phyloP scores from a whole-genome alignment of 2,329 filamentous ascomycete species.

The Pyricularia pennisetigena region DNA sequence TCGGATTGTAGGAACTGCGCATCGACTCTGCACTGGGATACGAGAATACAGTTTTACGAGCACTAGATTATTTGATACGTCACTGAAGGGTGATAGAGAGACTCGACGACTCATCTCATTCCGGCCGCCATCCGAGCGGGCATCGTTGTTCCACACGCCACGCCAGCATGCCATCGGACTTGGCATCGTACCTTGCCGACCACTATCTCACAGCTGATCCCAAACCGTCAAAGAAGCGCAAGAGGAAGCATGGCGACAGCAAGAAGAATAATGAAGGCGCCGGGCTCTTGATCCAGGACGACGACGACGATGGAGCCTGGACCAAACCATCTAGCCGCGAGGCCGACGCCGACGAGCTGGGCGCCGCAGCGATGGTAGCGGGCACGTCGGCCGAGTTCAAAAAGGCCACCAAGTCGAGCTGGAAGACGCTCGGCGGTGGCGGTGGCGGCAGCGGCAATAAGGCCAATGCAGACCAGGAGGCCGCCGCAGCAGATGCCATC shows the following conservation, averaged over 20 bases:
- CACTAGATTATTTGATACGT: neutral
- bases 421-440: slow-evolving; percentile 59
- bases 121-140: neutral
- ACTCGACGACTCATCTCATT: neutral
- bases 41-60: neutral
- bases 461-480: slow-evolving; percentile 20
- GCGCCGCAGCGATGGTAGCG: slow-evolving; percentile 34
- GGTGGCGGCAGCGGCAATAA: slow-evolving; percentile 15
- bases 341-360: slow-evolving; percentile 40
- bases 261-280: neutral
- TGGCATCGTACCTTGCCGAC: slow-evolving; percentile 80
- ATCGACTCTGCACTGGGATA: neutral
- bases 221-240: slow-evolving; percentile 52
- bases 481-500: slow-evolving; percentile 69
- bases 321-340: slow-evolving; percentile 27
- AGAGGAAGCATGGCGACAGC: slow-evolving; percentile 41
- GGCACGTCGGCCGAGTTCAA: slow-evolving; percentile 55
- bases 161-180: slow-evolving; percentile 46
- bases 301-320: slow-evolving; percentile 49
- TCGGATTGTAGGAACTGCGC: neutral
- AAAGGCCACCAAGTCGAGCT: slow-evolving; percentile 66
- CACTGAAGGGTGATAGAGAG: neutral
- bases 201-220: slow-evolving; percentile 72
- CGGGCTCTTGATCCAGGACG: slow-evolving; percentile 53
- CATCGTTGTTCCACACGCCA: neutral